These are phyloP conservation scores for Mycogone perniciosa DNA, from an alignment of 2,329 filamentous ascomycete species.

Conservation along the genomic window DNA sequence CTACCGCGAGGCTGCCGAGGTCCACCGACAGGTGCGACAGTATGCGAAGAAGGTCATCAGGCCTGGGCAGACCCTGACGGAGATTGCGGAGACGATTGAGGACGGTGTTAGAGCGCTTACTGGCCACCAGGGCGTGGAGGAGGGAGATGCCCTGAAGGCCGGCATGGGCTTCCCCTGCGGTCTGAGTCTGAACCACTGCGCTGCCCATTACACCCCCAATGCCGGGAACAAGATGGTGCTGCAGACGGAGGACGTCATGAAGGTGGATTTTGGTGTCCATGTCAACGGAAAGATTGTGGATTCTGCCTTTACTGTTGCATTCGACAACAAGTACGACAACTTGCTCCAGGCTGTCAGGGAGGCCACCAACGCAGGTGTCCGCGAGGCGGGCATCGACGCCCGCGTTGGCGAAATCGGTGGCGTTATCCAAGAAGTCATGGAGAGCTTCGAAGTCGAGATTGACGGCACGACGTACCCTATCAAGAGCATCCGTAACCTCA, in stretches of 20 bases:
- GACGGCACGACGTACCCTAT: slow-evolving; percentile 71
- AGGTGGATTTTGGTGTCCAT: slow-evolving; percentile 77
- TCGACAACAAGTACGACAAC: slow-evolving; percentile 68
- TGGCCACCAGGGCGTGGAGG: slow-evolving; percentile 68
- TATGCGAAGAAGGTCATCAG: slow-evolving; percentile 76
- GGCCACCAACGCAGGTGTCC: slow-evolving; percentile 76
- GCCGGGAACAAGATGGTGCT: slow-evolving; percentile 75
- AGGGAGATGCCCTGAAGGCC: slow-evolving; percentile 70
- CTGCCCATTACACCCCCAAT: slow-evolving; percentile 83
- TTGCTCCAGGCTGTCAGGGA: slow-evolving; percentile 66
- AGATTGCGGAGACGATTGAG: slow-evolving; percentile 84
- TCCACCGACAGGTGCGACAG: slow-evolving; percentile 81
- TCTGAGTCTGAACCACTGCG: slow-evolving; percentile 76
- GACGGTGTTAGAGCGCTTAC: slow-evolving; percentile 71
- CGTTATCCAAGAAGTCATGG: slow-evolving; percentile 84
- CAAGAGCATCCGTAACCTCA: slow-evolving; percentile 81
- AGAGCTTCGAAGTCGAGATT: slow-evolving; percentile 84
- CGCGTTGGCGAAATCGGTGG: slow-evolving; percentile 80
- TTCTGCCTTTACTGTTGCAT: slow-evolving; percentile 73
- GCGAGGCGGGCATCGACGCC: slow-evolving; percentile 84
- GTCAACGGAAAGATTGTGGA: slow-evolving; percentile 76
- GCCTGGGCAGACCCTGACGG: slow-evolving; percentile 71
- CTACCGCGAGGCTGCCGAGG: slow-evolving; percentile 78
- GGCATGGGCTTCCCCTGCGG: slow-evolving; percentile 86
- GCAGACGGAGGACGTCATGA: slow-evolving; percentile 69